These are phyloP conservation scores for Yamadazyma pseudoaaseri DNA, from an alignment of 1,139 yeast genomes.

Conservation along the genomic window DNA sequence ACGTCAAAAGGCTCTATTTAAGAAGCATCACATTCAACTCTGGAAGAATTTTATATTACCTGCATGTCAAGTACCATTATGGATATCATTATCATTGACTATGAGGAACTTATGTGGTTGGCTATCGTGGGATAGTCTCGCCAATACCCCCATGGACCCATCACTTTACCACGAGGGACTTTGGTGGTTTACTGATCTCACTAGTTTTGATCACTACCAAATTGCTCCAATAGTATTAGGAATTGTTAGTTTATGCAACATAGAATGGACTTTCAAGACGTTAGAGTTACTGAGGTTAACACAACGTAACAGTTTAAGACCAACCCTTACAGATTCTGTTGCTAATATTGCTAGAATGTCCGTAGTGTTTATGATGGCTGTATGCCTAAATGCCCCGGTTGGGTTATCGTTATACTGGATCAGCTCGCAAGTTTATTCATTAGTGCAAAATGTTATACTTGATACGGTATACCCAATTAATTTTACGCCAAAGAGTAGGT, in stretches of 20 bases:
- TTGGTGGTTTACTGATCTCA: constrained; percentile 60
- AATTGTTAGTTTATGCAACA: constrained; percentile 65
- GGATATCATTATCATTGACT: constrained; percentile 77
- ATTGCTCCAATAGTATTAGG: constrained; percentile 73
- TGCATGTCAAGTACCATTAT: constrained; percentile 80
- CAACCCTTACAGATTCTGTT: constrained; percentile 59
- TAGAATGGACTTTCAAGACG: constrained; percentile 70
- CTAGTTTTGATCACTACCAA: constrained; percentile 61
- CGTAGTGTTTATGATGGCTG: constrained; percentile 77
- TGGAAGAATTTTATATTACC: constrained; percentile 83
- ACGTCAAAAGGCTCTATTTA: constrained; percentile 69
- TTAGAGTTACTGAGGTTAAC: constrained; percentile 48
- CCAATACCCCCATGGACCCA: constrained; percentile 54
- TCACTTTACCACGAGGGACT: constrained; percentile 54
- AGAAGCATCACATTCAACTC: constrained; percentile 63
- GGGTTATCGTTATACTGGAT: constrained; percentile 85
- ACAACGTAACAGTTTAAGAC: constrained; percentile 42
- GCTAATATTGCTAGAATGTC: constrained; percentile 72
- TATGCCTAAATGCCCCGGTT: constrained; percentile 81
- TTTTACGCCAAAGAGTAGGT: constrained; percentile 41
- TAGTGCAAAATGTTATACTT: constrained; percentile 70
- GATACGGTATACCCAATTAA: constrained; percentile 64
- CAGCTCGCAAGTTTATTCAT: constrained; percentile 74
- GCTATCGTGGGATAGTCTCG: constrained; percentile 49
- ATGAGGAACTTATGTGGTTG: constrained; percentile 78